Evolutionary conservation across 306 rosid genomes (phyloP), one percentile per base, ranked within the genome.

Genomic region (Clitoria ternatea): DNA sequence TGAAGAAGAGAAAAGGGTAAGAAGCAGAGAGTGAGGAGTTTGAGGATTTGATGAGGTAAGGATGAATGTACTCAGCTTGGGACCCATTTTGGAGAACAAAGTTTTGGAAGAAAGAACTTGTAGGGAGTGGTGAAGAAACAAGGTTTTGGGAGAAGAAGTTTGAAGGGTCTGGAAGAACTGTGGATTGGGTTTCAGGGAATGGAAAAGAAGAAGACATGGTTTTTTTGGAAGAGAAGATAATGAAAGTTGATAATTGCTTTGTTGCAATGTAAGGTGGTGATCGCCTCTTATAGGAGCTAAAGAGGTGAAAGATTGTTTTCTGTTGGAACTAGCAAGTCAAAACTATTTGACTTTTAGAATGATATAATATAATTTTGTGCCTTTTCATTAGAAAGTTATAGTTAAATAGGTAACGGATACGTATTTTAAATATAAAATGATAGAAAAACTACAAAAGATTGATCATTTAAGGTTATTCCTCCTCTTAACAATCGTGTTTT

Each of bases 21-120:
- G 87, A 92, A 70, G 81, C 12, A 0, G 92, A 76, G 0, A 92
- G 83, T 0, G 93, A 65, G 18, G 87, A 82, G 70, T 48, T 44
- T 4, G 91, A 60, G 24, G 96, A 72, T 83, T 86, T 85, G 67
- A 90, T 49, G 57, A 85, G 84, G 76, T 92, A 92, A 3, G 96
- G 98, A 65, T 92, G 98, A 79, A 90, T 62, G 77, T 85, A 92
- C 24, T 90, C 98, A 9, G 92, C 85, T 44, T 85, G 88, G 13
- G 85, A 89, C 2, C 90, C 97, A 26, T 90, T 88, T 55, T 85
- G 78, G 1, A 92, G 87, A 66, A 75, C 85, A 60, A 74, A 82
- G 77, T 92, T 92, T 59, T 92, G 93, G 83, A 90, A 92, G 85
- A 92, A 92, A 6, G 96, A 90, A 69, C 83, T 88, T 0, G 98